A percentile compares a stretch with the other conserved stretches of the same genome.
phyloP scores from a whole-genome alignment of 2,329 filamentous ascomycete species.

The Sporothrix pallida region DNA sequence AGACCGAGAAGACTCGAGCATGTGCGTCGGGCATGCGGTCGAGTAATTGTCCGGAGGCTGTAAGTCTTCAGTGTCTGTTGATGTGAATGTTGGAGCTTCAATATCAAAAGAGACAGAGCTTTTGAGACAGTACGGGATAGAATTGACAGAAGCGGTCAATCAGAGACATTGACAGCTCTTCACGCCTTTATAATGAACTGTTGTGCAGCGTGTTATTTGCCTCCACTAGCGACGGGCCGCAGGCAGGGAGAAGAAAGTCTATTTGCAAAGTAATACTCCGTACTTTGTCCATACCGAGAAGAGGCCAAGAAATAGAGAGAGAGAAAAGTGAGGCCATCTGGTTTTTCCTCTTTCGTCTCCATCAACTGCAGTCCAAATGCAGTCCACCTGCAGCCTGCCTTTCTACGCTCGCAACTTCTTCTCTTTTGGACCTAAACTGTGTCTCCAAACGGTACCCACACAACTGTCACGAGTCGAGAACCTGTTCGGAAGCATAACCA shows the following conservation, averaged over 20 bases:
- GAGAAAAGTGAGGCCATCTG: too few species aligned
- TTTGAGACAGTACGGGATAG: not conserved
- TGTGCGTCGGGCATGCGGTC: constrained; percentile 11
- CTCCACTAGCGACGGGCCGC: not conserved
- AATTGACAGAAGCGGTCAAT: not conserved
- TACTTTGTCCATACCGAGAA: too few species aligned
- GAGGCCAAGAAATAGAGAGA: too few species aligned
- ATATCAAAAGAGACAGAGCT: too few species aligned
- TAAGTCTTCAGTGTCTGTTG: not conserved
- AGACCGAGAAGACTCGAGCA: not conserved
- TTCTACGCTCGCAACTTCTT: constrained; percentile 3
- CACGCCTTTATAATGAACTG: not conserved
- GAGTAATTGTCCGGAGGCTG: not conserved
- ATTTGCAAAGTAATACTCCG: not conserved
- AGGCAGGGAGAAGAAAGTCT: constrained; percentile 1
- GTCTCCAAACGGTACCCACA: not conserved
- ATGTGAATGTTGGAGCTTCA: not conserved
- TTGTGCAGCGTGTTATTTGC: constrained; percentile 4
- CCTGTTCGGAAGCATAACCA: not conserved
- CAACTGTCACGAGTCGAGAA: not conserved
- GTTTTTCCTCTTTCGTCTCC: not conserved
- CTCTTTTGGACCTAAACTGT: not conserved
- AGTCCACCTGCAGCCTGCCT: not conserved
- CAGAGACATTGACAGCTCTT: too few species aligned
- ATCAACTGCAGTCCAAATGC: not conserved